A percentile compares a stretch with the other conserved stretches of the same genome.
These are phyloP conservation scores for Nicotiana paniculata DNA, from an alignment of 257 asterid genomes.

Conservation along the genomic window DNA sequence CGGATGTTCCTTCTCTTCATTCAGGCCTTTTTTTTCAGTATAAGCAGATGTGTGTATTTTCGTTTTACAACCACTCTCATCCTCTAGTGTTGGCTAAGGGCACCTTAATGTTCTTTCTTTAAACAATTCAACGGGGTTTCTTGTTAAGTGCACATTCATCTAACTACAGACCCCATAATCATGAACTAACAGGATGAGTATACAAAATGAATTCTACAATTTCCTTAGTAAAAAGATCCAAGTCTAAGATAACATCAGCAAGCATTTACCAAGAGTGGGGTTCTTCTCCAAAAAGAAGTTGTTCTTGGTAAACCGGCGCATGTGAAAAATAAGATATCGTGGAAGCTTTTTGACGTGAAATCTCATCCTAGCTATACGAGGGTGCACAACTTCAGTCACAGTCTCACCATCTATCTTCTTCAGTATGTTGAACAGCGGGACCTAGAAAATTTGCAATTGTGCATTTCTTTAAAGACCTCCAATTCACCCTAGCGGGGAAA, in stretches of 20 bases:
- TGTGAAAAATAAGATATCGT: slow-evolving; percentile 61
- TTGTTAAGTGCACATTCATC: neutral
- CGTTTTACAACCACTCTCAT: neutral
- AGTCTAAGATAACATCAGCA: neutral
- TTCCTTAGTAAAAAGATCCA: neutral
- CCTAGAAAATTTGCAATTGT: slow-evolving; percentile 34
- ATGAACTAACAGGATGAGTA: neutral
- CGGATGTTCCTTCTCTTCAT: too few species aligned
- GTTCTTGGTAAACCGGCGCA: slow-evolving; percentile 86
- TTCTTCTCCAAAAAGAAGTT: slow-evolving; percentile 88
- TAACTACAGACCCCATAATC: neutral
- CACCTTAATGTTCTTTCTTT: neutral
- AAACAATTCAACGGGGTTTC: neutral
- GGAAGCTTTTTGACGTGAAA: slow-evolving; percentile 81
- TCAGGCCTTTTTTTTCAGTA: too few species aligned
- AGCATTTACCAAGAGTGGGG: slow-evolving; percentile 80
- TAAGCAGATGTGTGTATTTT: too few species aligned
- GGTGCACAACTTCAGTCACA: slow-evolving; percentile 79
- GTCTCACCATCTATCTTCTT: slow-evolving; percentile 92
- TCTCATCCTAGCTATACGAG: slow-evolving; percentile 81
- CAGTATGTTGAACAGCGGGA: slow-evolving; percentile 87
- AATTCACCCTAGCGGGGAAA: slow-evolving; percentile 63
- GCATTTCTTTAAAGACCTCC: slow-evolving; percentile 72
- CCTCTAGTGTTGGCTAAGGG: neutral
- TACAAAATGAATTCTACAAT: neutral